phyloP scores from a whole-genome alignment of 495 filamentous ascomycete genomes.

The Penicillium angulare region DNA sequence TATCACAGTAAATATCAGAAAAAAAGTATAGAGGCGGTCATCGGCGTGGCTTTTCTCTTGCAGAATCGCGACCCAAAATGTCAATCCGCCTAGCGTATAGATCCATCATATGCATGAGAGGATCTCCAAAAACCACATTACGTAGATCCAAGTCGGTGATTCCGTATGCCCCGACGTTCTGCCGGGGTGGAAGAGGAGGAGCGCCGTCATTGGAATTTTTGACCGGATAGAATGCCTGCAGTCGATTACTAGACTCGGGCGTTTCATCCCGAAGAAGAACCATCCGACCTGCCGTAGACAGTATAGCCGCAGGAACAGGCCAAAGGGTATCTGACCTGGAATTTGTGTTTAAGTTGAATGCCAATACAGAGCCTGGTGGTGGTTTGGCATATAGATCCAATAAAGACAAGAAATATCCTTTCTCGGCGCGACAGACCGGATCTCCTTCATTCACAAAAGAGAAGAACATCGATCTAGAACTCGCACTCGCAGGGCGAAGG shows the following conservation, averaged over 20 bases:
- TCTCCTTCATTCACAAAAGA: slow-evolving; percentile 84
- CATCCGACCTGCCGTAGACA: slow-evolving; percentile 67
- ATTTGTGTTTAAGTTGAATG: background rate
- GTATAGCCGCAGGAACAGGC: slow-evolving; percentile 57
- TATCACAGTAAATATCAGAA: no score
- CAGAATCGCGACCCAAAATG: slow-evolving; percentile 45
- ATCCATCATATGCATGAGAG: slow-evolving; percentile 74
- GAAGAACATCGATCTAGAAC: slow-evolving; percentile 65
- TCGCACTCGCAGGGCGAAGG: slow-evolving; percentile 47
- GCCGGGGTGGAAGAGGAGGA: slow-evolving; percentile 23
- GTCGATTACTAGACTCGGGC: slow-evolving; percentile 1
- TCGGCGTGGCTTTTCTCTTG: background rate
- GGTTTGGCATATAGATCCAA: slow-evolving; percentile 67
- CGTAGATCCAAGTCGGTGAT: slow-evolving; percentile 63
- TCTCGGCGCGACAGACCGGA: slow-evolving; percentile 73
- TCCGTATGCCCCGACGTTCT: slow-evolving; percentile 60
- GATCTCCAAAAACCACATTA: slow-evolving; percentile 73
- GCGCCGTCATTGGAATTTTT: background rate
- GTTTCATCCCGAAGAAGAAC: slow-evolving; percentile 52
- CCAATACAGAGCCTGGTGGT: slow-evolving; percentile 41
- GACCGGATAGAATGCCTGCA: background rate
- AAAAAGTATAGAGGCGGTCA: no score
- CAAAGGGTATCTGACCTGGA: slow-evolving; percentile 40
- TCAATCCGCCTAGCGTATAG: slow-evolving; percentile 70
- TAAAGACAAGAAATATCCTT: slow-evolving; percentile 66